phyloP scores from a whole-genome alignment of 768 basidiomycete species.

The Gymnopilus junonius region DNA sequence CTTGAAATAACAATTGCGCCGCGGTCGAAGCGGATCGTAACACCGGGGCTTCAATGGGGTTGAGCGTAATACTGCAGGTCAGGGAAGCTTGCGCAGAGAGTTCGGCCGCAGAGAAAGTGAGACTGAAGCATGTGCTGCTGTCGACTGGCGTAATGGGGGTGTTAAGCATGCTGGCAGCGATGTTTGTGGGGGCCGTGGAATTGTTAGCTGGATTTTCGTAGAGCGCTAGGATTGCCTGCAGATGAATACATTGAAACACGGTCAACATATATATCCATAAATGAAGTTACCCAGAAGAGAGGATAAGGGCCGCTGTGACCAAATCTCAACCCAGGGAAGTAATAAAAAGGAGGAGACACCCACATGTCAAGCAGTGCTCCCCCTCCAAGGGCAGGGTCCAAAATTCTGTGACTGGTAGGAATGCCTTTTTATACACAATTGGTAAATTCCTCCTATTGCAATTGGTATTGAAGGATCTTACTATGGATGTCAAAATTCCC shows the following conservation, averaged over 20 bases:
- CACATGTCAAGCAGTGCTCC: conserved; percentile 86
- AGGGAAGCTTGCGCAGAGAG: conserved; percentile 76
- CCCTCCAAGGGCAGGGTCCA: conserved; percentile 81
- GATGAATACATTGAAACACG: neutral
- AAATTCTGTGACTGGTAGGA: conserved; percentile 71
- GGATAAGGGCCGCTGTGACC: conserved; percentile 76
- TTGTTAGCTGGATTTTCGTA: conserved; percentile 84
- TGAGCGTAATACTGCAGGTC: conserved; percentile 66
- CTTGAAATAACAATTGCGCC: conserved; percentile 67
- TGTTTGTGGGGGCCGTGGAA: conserved; percentile 53
- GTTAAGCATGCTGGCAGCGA: conserved; percentile 77
- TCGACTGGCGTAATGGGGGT: conserved; percentile 82
- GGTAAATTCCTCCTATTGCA: neutral
- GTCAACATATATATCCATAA: neutral
- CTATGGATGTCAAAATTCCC: conserved; percentile 67
- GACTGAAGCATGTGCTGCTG: conserved; percentile 71
- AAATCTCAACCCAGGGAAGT: neutral
- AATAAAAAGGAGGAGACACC: conserved; percentile 27
- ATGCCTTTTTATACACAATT: conserved; percentile 46
- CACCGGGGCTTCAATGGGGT: conserved; percentile 52
- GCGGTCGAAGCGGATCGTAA: conserved; percentile 73
- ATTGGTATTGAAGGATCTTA: conserved; percentile 36
- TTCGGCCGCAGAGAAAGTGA: conserved; percentile 64
- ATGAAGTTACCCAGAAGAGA: conserved; percentile 66
- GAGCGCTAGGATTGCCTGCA: conserved; percentile 73